Evolutionary conservation across 2,329 filamentous ascomycete genomes (phyloP).

Genomic region (Aspergillus pseudoterreus): DNA sequence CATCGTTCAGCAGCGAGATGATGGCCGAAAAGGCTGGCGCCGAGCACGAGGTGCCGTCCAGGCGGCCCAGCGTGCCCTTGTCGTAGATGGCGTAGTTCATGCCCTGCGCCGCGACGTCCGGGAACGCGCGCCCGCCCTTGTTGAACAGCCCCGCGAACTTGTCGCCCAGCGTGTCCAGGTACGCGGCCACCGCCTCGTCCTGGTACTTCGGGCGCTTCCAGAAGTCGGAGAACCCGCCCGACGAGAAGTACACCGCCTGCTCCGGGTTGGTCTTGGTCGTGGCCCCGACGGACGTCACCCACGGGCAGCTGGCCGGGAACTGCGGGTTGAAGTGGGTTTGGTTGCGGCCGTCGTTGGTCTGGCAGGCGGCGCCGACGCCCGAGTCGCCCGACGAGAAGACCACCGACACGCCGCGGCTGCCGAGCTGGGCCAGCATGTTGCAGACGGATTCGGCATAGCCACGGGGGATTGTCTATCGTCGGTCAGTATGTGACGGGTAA

Average conservation of each 20-base stretch:
- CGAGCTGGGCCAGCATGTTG: slow-evolving; percentile 47
- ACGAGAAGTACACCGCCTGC: slow-evolving; percentile 38
- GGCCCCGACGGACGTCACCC: slow-evolving; percentile 41
- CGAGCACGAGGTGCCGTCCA: slow-evolving; percentile 48
- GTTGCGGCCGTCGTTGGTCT: slow-evolving; percentile 33
- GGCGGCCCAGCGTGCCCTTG: slow-evolving; percentile 21
- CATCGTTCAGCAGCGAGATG: slow-evolving; percentile 61
- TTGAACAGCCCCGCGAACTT: slow-evolving; percentile 30
- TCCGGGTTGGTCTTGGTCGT: slow-evolving; percentile 38
- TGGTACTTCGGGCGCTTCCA: slow-evolving; percentile 35
- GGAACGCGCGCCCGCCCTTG: slow-evolving; percentile 35
- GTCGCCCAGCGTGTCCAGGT: slow-evolving; percentile 26
- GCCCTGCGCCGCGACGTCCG: slow-evolving; percentile 40
- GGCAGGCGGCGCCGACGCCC: slow-evolving; percentile 39
- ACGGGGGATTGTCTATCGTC: slow-evolving; percentile 28
- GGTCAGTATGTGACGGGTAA: background rate
- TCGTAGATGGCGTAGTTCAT: slow-evolving; percentile 30
- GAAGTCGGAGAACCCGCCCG: slow-evolving; percentile 39
- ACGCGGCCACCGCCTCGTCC: slow-evolving; percentile 32
- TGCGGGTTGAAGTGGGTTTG: slow-evolving; percentile 40
- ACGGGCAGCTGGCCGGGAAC: slow-evolving; percentile 39
- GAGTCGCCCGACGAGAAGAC: slow-evolving; percentile 50
- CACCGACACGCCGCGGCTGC: slow-evolving; percentile 47
- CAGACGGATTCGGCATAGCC: slow-evolving; percentile 39
- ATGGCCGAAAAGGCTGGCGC: slow-evolving; percentile 58